Percentiles rank a stretch among this genome's conserved stretches.
Conservation (phyloP, 441 rosid genomes). For the Syzygium syzygioides region DNA sequence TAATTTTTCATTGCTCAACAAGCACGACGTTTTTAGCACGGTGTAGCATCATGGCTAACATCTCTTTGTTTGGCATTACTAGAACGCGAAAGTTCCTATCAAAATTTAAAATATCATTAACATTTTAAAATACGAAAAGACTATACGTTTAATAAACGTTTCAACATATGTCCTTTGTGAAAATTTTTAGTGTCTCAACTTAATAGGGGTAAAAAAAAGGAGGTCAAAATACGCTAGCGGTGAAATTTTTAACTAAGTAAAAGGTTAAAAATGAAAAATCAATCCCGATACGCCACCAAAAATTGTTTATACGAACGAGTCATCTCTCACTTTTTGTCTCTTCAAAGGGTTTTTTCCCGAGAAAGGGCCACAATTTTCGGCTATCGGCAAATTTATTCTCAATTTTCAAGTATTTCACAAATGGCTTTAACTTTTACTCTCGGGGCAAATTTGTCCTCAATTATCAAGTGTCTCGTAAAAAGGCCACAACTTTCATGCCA, state of each 20-base stretch:
- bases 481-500: not conserved
- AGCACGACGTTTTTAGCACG: not conserved
- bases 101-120: not conserved
- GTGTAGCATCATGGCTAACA: not conserved
- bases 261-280: not conserved
- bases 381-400: not conserved
- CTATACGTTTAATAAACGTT: too few species aligned
- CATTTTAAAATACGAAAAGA: not conserved
- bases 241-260: not conserved
- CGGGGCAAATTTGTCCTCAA: not conserved
- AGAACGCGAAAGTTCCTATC: not conserved
- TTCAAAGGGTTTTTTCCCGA: not conserved
- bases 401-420: not conserved
- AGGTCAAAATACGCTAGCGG: not conserved
- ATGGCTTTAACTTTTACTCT: not conserved
- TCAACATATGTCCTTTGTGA: not conserved
- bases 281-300: not conserved
- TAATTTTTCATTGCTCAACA: not conserved
- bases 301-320: not conserved
- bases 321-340: not conserved
- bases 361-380: not conserved
- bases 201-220: too few species aligned
- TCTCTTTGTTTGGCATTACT: not conserved
- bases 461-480: not conserved
- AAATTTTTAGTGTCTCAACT: not conserved